Percentiles rank a stretch among this genome's conserved stretches.
Conservation (phyloP, 2,329 filamentous ascomycete species). For the Fusarium sororula region DNA sequence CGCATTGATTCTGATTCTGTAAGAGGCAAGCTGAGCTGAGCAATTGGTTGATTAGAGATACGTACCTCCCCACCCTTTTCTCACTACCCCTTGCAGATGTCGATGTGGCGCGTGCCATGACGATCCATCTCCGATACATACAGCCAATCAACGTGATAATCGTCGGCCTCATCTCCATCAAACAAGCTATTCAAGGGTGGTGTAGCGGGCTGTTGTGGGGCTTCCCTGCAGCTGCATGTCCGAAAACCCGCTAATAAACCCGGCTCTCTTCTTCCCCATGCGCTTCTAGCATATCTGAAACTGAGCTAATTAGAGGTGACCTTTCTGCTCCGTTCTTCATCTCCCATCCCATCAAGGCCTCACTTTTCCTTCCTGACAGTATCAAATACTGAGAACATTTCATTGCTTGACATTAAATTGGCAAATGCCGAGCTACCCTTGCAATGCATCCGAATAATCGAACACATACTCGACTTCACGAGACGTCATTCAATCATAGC, state of each 20-base stretch:
- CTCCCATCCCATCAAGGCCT: conserved; percentile 34
- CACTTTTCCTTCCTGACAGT: neutral
- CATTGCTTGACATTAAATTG: neutral
- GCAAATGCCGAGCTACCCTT: neutral
- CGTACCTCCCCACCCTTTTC: conserved; percentile 19
- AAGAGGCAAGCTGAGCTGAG: neutral
- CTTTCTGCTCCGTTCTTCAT: conserved; percentile 35
- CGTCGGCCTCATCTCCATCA: conserved; percentile 29
- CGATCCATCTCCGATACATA: neutral
- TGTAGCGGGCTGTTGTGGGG: conserved; percentile 20
- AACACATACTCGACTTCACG: neutral
- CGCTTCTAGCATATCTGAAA: conserved; percentile 37
- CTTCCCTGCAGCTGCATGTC: conserved; percentile 2
- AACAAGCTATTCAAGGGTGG: conserved; percentile 39
- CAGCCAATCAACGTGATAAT: conserved; percentile 7
- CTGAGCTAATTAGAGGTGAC: conserved; percentile 34
- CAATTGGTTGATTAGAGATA: neutral
- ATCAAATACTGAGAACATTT: neutral
- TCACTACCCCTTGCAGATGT: conserved; percentile 9
- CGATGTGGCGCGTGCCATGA: conserved; percentile 25
- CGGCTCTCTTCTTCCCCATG: conserved; percentile 15
- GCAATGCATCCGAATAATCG: neutral
- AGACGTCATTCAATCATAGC: neutral
- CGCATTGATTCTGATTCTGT: conserved; percentile 13
- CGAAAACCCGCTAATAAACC: conserved; percentile 12